A percentile compares a stretch with the other conserved stretches of the same genome.
Evolutionary conservation across 164 flowering plant genomes (phyloP).

Genomic region (Liriodendron chinense): DNA sequence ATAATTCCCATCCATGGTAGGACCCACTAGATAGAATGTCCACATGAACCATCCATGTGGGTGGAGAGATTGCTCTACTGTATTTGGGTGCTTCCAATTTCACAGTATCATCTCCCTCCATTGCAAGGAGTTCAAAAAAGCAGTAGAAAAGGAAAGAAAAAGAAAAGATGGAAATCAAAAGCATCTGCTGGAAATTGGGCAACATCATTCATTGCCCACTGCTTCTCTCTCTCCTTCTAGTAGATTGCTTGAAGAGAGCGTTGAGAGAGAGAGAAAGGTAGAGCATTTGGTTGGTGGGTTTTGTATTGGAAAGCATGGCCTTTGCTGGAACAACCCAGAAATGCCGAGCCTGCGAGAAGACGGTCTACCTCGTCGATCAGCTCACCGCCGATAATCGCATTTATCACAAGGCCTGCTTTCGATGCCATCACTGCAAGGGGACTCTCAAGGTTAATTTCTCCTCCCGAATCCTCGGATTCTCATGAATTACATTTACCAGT

Average conservation of each 20-base stretch:
- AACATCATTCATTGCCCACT: neutral
- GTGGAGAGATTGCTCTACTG: neutral
- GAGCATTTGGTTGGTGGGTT: neutral
- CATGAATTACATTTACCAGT: neutral
- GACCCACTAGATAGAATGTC: neutral
- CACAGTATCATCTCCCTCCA: neutral
- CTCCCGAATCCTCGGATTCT: neutral
- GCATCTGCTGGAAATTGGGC: neutral
- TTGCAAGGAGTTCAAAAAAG: neutral
- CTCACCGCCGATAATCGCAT: slow-evolving; percentile 78
- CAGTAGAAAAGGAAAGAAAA: neutral
- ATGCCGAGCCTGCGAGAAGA: slow-evolving; percentile 86
- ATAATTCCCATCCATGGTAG: neutral
- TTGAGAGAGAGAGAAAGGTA: neutral
- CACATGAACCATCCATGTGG: neutral
- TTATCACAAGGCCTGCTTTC: slow-evolving; percentile 84
- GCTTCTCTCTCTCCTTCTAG: neutral
- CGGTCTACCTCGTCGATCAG: slow-evolving; percentile 82
- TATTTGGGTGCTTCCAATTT: neutral
- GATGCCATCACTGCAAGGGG: slow-evolving; percentile 91
- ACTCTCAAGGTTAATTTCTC: slow-evolving; percentile 67
- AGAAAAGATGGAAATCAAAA: neutral
- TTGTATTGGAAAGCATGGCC: slow-evolving; percentile 44
- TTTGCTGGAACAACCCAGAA: slow-evolving; percentile 93
- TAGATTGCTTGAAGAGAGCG: neutral